These are phyloP conservation scores for Vitis rotundifolia DNA, from an alignment of 164 flowering plant genomes.

Conservation along the genomic window DNA sequence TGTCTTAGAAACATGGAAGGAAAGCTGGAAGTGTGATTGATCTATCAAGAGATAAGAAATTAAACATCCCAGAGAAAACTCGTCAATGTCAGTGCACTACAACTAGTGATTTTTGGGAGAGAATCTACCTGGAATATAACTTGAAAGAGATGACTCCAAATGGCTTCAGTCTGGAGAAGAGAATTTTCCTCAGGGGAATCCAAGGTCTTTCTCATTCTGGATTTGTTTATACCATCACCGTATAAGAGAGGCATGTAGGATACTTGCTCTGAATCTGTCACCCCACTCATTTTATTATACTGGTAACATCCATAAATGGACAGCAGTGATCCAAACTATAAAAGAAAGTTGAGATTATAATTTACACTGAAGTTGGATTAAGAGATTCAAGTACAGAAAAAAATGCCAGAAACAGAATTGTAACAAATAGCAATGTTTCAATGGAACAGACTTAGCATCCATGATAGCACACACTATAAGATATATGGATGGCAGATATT, in stretches of 20 bases:
- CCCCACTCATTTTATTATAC: slow-evolving; percentile 5
- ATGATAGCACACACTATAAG: neutral
- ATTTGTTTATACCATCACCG: slow-evolving; percentile 4
- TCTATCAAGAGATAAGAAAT: neutral
- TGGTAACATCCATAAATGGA: slow-evolving; percentile 34
- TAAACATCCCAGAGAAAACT: neutral
- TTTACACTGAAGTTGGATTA: no score
- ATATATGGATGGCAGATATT: neutral
- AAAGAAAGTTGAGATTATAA: neutral
- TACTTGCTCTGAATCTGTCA: slow-evolving; percentile 28
- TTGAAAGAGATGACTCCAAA: slow-evolving; percentile 22
- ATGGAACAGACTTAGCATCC: no score
- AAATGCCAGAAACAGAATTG: no score
- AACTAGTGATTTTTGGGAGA: neutral
- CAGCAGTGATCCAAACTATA: slow-evolving; percentile 34
- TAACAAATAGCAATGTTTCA: no score
- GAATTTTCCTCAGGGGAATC: neutral
- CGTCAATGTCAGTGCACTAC: neutral
- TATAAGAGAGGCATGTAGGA: slow-evolving; percentile 15
- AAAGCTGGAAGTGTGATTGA: neutral
- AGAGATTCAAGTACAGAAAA: no score
- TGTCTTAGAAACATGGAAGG: neutral
- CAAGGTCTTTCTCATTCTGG: neutral
- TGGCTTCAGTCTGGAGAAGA: slow-evolving; percentile 4
- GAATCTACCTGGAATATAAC: slow-evolving; percentile 35